Base-by-base conservation (phyloP, 2,329 filamentous ascomycete genomes). In the Colletotrichum sidae region DNA sequence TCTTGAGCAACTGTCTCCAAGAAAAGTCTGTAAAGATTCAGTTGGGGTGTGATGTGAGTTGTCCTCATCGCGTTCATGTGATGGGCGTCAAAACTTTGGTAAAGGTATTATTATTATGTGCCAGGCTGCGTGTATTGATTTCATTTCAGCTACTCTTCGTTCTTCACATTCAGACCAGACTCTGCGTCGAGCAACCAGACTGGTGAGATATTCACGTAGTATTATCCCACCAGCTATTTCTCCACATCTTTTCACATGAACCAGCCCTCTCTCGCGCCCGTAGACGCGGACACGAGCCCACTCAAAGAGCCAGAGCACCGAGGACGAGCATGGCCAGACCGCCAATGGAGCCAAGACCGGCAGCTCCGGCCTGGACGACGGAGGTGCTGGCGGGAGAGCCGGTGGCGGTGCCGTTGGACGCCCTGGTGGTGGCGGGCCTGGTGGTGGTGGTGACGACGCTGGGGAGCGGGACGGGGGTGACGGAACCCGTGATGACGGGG, bases 261-360 rank as follows among this genome's bases (percentile, higher is more conserved):
- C 1, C 25, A n/a, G 8, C 34, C n/a, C n/a, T 8, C 13, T 11
- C 15, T 11, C 10, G 8, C 7, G 15, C 17, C 7, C n/a, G 44
- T 41, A n/a, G 2, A 12, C n/a, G 17, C 44, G 7, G n/a, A 17
- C 38, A 41, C 38, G 13, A 10, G 3, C 9, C 13, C 38, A 35
- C 52, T 67, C 65, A 68, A 47, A 68, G 56, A n/a, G 59, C 67
- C 44, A 68, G 58, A 13, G 67, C 67, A 56, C 42, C 67, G 44
- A 67, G 55, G 44, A 54, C 52, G 52, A 67, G 59, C 59, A 68
- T 60, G 59, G 59, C 67, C 8, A 67, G 46, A n/a, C 56, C 67
- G 34, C 67, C 64, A 11, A 68, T 13, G 39, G 65, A 60, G 39
- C 59, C 59, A 17, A 64, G 47, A 17, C 51, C 60, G 34, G 54